phyloP scores from a whole-genome alignment of 2,329 filamentous ascomycete species.

The Alternaria brassicicola region DNA sequence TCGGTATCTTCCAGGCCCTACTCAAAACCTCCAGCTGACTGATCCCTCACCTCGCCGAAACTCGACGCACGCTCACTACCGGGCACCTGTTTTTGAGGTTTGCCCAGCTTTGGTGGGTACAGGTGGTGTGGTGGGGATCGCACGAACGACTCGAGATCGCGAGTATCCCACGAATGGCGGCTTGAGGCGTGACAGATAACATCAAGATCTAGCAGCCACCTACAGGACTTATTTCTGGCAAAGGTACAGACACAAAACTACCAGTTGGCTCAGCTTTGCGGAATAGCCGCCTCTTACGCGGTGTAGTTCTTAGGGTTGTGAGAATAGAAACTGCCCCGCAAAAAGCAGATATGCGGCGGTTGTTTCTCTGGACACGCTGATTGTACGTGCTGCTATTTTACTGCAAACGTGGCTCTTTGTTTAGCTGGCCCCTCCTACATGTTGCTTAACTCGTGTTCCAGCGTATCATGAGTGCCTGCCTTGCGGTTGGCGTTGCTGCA shows the following conservation, averaged over 20 bases:
- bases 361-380: not conserved
- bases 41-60: not conserved
- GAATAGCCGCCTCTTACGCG: constrained; percentile 1
- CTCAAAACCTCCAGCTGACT: not conserved
- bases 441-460: constrained; percentile 12
- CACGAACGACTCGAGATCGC: constrained; percentile 3
- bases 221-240: not conserved
- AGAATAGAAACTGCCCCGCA: constrained; percentile 11
- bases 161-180: constrained; percentile 1
- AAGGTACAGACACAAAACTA: constrained; percentile 5
- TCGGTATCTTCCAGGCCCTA: not conserved
- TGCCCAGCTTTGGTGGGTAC: not conserved
- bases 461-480: constrained; percentile 7
- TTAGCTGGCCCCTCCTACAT: constrained; percentile 2
- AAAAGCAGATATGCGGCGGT: constrained; percentile 12
- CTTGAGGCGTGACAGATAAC: not conserved
- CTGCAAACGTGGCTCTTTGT: not conserved
- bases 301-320: not conserved
- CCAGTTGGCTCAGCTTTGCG: constrained; percentile 17
- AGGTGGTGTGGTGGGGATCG: not conserved
- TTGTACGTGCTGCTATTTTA: not conserved
- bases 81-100: constrained; percentile 2
- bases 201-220: not conserved
- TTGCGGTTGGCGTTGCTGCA: constrained; percentile 28
- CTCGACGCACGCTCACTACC: constrained; percentile 6